A percentile compares a stretch with the other conserved stretches of the same genome.
Conservation (phyloP, 2,329 filamentous ascomycete species). For the Cercospora sesami region DNA sequence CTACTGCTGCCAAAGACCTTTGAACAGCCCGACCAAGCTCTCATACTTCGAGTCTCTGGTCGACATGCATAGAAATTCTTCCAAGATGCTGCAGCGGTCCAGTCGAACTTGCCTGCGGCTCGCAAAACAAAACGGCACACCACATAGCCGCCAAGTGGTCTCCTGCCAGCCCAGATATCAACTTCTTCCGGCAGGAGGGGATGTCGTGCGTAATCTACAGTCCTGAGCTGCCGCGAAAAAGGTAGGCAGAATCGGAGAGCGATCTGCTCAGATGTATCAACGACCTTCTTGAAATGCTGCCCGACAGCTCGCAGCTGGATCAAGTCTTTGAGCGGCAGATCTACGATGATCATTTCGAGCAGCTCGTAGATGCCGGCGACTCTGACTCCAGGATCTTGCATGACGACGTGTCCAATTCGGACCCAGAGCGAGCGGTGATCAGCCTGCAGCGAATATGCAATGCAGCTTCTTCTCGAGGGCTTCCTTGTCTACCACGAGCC, state of each 20-base stretch:
- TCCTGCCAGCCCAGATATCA: conserved; percentile 16
- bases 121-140: conserved; percentile 10
- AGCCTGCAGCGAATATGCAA: background rate
- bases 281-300: conserved; percentile 4
- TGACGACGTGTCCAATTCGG: background rate
- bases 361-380: conserved; percentile 22
- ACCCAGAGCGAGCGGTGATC: background rate
- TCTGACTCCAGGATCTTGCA: conserved; percentile 9
- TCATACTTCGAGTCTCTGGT: conserved; percentile 15
- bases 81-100: conserved; percentile 15
- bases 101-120: background rate
- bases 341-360: conserved; percentile 19
- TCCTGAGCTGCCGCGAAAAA: conserved; percentile 3
- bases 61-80: conserved; percentile 16
- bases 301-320: conserved; percentile 8
- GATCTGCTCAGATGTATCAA: conserved; percentile 19
- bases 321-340: conserved; percentile 13
- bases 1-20: conserved; percentile 17
- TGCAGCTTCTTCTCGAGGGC: background rate
- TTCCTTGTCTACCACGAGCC: background rate
- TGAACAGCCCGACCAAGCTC: conserved; percentile 19
- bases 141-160: conserved; percentile 7
- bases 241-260: conserved; percentile 12
- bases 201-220: conserved; percentile 12
- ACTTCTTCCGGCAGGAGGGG: conserved; percentile 16